Conservation (phyloP, 1,284 basidiomycete genomes). For the Tranzscheliella williamsii region DNA sequence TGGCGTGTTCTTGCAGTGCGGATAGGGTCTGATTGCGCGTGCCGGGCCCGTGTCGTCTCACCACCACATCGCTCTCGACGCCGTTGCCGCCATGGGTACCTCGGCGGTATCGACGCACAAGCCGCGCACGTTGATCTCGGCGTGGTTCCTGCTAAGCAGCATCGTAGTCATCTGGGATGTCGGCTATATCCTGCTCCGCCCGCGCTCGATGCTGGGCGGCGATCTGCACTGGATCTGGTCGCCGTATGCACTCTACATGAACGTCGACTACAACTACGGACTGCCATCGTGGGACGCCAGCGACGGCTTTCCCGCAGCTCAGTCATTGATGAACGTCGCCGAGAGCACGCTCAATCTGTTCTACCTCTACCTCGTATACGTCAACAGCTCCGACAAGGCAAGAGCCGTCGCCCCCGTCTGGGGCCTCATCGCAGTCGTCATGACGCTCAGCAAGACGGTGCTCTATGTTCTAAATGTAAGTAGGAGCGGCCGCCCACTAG, state of each 20-base stretch:
- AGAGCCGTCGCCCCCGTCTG: constrained; percentile 69
- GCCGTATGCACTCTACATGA: constrained; percentile 67
- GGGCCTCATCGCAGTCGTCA: constrained; percentile 72
- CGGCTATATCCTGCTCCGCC: constrained; percentile 47
- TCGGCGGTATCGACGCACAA: constrained; percentile 13
- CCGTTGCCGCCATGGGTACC: no score
- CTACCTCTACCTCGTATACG: constrained; percentile 76
- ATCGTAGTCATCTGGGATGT: constrained; percentile 44
- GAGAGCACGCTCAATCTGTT: constrained; percentile 73
- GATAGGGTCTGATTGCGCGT: no score
- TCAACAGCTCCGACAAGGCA: constrained; percentile 63
- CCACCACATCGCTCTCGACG: no score
- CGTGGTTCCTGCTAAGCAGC: constrained; percentile 34
- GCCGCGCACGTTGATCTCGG: constrained; percentile 19
- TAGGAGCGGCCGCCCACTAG: no score
- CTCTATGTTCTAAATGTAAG: constrained; percentile 65
- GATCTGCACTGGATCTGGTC: constrained; percentile 37
- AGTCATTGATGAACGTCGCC: constrained; percentile 77
- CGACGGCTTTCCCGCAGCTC: constrained; percentile 83
- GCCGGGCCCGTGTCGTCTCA: no score
- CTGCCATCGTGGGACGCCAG: constrained; percentile 68
- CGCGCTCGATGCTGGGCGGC: constrained; percentile 63
- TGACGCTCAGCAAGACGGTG: constrained; percentile 82
- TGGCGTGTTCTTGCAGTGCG: no score
- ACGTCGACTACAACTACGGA: constrained; percentile 78